A percentile compares a stretch with the other conserved stretches of the same genome.
These are phyloP conservation scores for Apiospora kogelbergensis DNA, from an alignment of 2,329 filamentous ascomycete genomes.

Conservation along the genomic window DNA sequence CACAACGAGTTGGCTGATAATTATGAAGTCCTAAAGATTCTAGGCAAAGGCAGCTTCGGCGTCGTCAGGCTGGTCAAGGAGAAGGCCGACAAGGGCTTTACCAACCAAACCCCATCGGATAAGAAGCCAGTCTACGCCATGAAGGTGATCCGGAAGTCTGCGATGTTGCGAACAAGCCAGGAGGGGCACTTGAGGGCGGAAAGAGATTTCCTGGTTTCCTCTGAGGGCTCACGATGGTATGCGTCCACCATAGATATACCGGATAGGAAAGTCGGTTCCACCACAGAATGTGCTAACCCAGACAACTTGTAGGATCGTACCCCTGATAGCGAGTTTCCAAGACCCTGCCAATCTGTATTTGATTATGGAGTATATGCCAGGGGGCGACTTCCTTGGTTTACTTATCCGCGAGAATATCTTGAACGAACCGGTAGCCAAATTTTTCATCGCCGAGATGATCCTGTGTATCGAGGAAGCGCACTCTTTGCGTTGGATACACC, in stretches of 20 bases:
- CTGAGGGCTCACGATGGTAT: slow-evolving; percentile 80
- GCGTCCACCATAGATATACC: slow-evolving; percentile 17
- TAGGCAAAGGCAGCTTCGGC: slow-evolving; percentile 94
- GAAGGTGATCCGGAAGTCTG: slow-evolving; percentile 94
- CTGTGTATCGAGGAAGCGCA: slow-evolving; percentile 92
- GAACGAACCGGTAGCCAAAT: slow-evolving; percentile 74
- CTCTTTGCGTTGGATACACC: slow-evolving; percentile 84
- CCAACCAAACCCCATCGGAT: neutral
- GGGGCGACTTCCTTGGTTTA: slow-evolving; percentile 87
- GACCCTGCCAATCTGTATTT: slow-evolving; percentile 83
- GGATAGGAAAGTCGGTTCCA: neutral
- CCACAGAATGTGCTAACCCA: neutral
- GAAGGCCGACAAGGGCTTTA: slow-evolving; percentile 32
- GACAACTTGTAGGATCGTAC: slow-evolving; percentile 65
- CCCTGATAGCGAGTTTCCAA: slow-evolving; percentile 85
- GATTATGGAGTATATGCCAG: slow-evolving; percentile 98
- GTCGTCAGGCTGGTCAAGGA: slow-evolving; percentile 84
- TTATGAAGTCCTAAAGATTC: slow-evolving; percentile 79
- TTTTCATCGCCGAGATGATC: slow-evolving; percentile 95
- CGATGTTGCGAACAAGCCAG: slow-evolving; percentile 88
- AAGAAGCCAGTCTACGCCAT: slow-evolving; percentile 78
- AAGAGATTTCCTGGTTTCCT: slow-evolving; percentile 85
- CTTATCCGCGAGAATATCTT: slow-evolving; percentile 84
- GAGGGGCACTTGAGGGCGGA: slow-evolving; percentile 92
- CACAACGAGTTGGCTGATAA: slow-evolving; percentile 55